Evolutionary conservation across 2,329 filamentous ascomycete species (phyloP), one percentile per base, ranked within the genome.

Genomic region (Pseudocercospora fuligena): DNA sequence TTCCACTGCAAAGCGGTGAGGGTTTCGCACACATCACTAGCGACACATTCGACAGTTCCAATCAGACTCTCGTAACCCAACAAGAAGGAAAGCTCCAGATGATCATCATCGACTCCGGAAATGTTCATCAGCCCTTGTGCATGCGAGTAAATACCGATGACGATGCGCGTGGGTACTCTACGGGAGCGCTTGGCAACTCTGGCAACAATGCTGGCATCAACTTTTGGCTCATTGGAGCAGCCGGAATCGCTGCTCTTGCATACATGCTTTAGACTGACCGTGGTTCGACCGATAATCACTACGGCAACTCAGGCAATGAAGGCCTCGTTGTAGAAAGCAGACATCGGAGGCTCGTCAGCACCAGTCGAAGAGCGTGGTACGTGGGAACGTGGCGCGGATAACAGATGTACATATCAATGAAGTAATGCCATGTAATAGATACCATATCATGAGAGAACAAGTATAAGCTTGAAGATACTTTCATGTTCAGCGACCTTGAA

Each of bases 1-100:
- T 60, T 12, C 57, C 57, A 2, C 33, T 60, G 19, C 33, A 43
- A 49, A 63, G 60, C 60, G 60, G 60, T 27, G 63, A 56, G 1
- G 66, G 66, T 5, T 68, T 68, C 29, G 66, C 66, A n/a, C 63
- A 68, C 36, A 65, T 68, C 25, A 65, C 66, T 1, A 61, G 57
- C 21, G 63, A 63, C 25, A 53, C 60, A 0, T 65, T 60, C 27
- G 66, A 68, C 31, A 54, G 53, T 36, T 25, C 19, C 14, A 68
- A 68, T 25, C 43, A 36, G 23, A 68, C 59, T 5, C 60, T 64
- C 16, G 33, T 65, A 19, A 62, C 63, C 21, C 61, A 60, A 8
- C 62, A 60, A 6, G 66, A 68, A 27, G 57, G 51, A 6, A 54
- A 63, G 12, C 21, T 65, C 3, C 63, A 68, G 21, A 65, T 68